These are phyloP conservation scores for Inga leiocalycina DNA, from an alignment of 306 rosid genomes.

Conservation along the genomic window DNA sequence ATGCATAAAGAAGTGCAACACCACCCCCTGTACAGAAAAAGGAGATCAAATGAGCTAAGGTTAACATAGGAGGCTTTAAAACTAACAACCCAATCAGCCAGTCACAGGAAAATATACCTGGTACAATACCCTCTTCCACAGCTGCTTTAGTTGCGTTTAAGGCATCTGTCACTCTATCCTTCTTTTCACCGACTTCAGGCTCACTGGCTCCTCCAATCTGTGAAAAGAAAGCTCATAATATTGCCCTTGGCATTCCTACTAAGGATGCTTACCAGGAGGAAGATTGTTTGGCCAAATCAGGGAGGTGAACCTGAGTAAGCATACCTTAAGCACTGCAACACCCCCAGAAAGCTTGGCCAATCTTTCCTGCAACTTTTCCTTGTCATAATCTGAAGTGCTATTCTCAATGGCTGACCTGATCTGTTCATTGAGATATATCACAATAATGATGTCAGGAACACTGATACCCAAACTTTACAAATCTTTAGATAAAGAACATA, in stretches of 20 bases:
- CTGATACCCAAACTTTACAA: background rate
- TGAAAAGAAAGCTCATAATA: conserved; percentile 18
- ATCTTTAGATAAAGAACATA: background rate
- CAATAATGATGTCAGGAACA: conserved; percentile 12
- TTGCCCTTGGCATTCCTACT: background rate
- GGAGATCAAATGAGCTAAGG: conserved; percentile 5
- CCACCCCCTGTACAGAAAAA: conserved; percentile 68
- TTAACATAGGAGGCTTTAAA: background rate
- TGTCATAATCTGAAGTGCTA: conserved; percentile 93
- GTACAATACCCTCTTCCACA: conserved; percentile 93
- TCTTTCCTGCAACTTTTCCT: conserved; percentile 92
- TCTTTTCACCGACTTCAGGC: conserved; percentile 91
- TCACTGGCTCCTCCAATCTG: conserved; percentile 99
- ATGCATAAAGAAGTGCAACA: conserved; percentile 94
- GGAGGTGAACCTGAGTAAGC: background rate
- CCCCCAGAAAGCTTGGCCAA: conserved; percentile 96
- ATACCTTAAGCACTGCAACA: conserved; percentile 92
- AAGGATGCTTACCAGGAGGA: background rate
- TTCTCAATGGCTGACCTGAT: conserved; percentile 77
- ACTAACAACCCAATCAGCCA: background rate
- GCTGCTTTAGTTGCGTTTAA: conserved; percentile 97
- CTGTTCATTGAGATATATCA: conserved; percentile 44
- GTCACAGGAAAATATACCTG: conserved; percentile 43
- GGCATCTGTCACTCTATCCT: conserved; percentile 97
- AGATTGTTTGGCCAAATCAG: background rate